These are phyloP conservation scores for Anthostomella pinea DNA, from an alignment of 2,329 filamentous ascomycete genomes.

Conservation along the genomic window DNA sequence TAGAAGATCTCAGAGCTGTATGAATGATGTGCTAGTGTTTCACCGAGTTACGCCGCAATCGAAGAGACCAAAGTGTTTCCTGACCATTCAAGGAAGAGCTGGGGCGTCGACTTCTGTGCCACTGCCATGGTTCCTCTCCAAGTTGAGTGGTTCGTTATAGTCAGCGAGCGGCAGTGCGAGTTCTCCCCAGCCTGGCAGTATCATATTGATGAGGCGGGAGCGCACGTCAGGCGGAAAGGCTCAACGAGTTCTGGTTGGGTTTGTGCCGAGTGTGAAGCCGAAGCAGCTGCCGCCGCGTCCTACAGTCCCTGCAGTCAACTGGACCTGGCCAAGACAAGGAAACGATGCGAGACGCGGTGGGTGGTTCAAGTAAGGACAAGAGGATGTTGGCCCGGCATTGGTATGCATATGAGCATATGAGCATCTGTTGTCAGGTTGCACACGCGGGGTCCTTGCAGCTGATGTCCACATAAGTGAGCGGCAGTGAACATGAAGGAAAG, in stretches of 20 bases:
- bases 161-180: too few relatives aligned
- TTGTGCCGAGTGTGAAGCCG: too few relatives aligned
- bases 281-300: background rate
- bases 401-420: conserved; percentile 1
- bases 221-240: conserved; percentile 14
- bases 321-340: conserved; percentile 9
- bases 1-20: conserved; percentile 6
- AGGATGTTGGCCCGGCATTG: conserved; percentile 9
- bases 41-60: conserved; percentile 7
- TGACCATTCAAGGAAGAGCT: too few relatives aligned
- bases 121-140: too few relatives aligned
- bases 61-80: too few relatives aligned
- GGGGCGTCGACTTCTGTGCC: too few relatives aligned
- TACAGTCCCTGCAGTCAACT: conserved; percentile 5
- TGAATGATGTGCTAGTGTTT: conserved; percentile 8
- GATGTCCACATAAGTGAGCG: conserved; percentile 21
- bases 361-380: conserved; percentile 3
- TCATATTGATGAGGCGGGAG: conserved; percentile 21
- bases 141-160: too few relatives aligned
- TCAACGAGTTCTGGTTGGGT: too few relatives aligned
- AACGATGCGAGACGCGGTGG: conserved; percentile 7
- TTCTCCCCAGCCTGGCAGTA: conserved; percentile 13
- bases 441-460: conserved; percentile 21
- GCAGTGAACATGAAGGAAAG: conserved; percentile 11
- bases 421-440: conserved; percentile 10